Percentiles rank a stretch among this genome's conserved stretches.
phyloP scores from a whole-genome alignment of 1,284 basidiomycete genomes.

The Quambalaria eucalypti region DNA sequence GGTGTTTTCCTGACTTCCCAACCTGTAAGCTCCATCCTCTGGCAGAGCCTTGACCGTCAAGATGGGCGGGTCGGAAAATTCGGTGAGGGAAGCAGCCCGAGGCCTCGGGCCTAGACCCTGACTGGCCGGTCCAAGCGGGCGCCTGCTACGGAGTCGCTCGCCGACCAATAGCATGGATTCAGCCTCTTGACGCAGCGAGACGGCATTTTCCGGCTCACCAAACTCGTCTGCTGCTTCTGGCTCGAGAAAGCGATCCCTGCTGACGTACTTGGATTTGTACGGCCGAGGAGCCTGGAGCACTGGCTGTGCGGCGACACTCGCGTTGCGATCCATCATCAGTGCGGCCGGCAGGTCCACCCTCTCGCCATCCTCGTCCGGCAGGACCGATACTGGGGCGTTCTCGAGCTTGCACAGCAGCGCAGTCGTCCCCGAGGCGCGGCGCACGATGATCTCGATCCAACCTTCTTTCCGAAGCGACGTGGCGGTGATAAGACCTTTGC shows the following conservation, averaged over 20 bases:
- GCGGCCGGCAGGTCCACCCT: conserved; percentile 62
- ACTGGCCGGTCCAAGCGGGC: conserved; percentile 23
- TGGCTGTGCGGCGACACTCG: conserved; percentile 19
- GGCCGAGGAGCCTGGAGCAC: conserved; percentile 16
- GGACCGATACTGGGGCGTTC: conserved; percentile 56
- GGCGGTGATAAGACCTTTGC: conserved; percentile 77
- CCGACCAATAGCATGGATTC: conserved; percentile 18
- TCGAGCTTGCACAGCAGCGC: conserved; percentile 77
- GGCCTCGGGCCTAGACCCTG: conserved; percentile 23
- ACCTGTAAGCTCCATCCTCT: no score
- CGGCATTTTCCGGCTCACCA: background rate
- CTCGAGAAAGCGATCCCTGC: background rate
- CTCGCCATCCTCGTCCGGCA: conserved; percentile 49
- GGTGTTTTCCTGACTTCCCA: background rate
- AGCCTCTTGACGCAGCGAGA: conserved; percentile 7
- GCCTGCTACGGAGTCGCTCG: conserved; percentile 19
- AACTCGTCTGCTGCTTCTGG: background rate
- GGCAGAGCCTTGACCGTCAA: no score
- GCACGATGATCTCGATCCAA: conserved; percentile 79
- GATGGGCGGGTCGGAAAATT: conserved; percentile 55
- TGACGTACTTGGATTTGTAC: background rate
- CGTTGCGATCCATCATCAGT: conserved; percentile 63
- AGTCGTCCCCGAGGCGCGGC: conserved; percentile 81
- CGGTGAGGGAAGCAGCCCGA: conserved; percentile 66
- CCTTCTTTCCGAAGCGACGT: conserved; percentile 65